These are phyloP conservation scores for Globisporangium barbulae DNA, from an alignment of 352 stramenopile species.

Conservation along the genomic window DNA sequence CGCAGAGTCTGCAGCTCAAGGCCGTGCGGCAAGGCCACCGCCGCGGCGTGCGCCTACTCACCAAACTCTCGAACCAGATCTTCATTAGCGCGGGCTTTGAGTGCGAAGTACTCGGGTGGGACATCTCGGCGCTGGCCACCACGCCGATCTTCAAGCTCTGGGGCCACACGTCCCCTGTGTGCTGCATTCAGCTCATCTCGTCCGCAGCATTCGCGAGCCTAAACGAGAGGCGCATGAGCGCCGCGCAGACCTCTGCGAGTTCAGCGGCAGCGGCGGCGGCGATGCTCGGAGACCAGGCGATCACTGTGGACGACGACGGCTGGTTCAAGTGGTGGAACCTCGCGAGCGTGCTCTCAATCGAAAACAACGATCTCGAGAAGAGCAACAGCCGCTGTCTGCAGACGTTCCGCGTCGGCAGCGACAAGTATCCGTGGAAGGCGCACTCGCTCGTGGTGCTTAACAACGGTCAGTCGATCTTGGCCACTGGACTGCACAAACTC, in stretches of 20 bases:
- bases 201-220: slow-evolving; percentile 22
- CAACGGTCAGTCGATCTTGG: slow-evolving; percentile 56
- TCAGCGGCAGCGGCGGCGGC: slow-evolving; percentile 20
- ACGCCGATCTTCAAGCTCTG: slow-evolving; percentile 66
- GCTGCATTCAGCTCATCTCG: slow-evolving; percentile 63
- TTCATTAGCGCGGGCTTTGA: slow-evolving; percentile 78
- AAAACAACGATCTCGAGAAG: slow-evolving; percentile 55
- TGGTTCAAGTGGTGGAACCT: slow-evolving; percentile 87
- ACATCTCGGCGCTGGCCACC: slow-evolving; percentile 56
- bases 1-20: slow-evolving; percentile 39
- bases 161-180: slow-evolving; percentile 64
- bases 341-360: slow-evolving; percentile 52
- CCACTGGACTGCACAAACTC: slow-evolving; percentile 60
- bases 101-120: slow-evolving; percentile 70
- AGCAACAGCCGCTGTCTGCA: slow-evolving; percentile 63
- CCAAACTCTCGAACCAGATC: slow-evolving; percentile 60
- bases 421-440: slow-evolving; percentile 66
- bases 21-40: slow-evolving; percentile 54
- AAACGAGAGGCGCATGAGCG: slow-evolving; percentile 2
- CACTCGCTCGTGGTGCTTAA: slow-evolving; percentile 63
- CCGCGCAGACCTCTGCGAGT: background rate
- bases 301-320: slow-evolving; percentile 75
- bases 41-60: slow-evolving; percentile 54
- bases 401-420: slow-evolving; percentile 63
- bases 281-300: slow-evolving; percentile 57